Conservation (phyloP, 2,329 filamentous ascomycete species). For the Tolypocladium paradoxum region DNA sequence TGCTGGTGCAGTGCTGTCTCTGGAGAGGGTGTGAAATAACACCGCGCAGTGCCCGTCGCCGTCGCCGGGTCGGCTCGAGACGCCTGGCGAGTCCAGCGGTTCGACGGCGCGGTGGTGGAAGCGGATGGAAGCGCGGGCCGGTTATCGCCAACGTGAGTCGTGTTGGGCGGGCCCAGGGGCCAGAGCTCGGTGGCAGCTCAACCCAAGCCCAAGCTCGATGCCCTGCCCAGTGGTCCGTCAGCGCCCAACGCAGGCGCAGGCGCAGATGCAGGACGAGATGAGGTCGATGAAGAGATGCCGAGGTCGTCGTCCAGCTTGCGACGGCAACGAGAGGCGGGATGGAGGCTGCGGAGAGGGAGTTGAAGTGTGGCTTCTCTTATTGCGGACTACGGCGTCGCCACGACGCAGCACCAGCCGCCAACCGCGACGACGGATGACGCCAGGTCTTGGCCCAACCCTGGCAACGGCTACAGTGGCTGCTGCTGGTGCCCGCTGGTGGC, state of each 20-base stretch:
- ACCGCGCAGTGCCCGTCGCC: neutral
- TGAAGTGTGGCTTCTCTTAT: neutral
- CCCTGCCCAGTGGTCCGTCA: neutral
- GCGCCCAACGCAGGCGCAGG: neutral
- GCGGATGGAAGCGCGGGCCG: neutral
- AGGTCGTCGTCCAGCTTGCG: neutral
- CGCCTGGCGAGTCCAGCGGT: neutral
- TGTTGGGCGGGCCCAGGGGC: no score
- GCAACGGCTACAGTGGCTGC: neutral
- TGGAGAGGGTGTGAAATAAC: neutral
- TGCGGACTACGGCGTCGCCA: neutral
- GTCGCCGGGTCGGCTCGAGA: neutral
- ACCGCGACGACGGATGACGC: neutral
- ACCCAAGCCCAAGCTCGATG: no score
- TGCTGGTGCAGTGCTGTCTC: neutral
- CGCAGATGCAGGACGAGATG: neutral
- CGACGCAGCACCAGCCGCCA: neutral
- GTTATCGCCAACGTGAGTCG: neutral
- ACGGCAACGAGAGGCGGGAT: neutral
- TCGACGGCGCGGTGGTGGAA: neutral
- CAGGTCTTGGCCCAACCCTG: no score
- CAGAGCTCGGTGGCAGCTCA: no score
- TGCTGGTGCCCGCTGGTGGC: no score
- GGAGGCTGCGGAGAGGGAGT: neutral
- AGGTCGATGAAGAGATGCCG: neutral